Percentiles rank a stretch among this genome's conserved stretches.
Conservation (phyloP, 352 stramenopile species). For the Achlya hypogyna region DNA sequence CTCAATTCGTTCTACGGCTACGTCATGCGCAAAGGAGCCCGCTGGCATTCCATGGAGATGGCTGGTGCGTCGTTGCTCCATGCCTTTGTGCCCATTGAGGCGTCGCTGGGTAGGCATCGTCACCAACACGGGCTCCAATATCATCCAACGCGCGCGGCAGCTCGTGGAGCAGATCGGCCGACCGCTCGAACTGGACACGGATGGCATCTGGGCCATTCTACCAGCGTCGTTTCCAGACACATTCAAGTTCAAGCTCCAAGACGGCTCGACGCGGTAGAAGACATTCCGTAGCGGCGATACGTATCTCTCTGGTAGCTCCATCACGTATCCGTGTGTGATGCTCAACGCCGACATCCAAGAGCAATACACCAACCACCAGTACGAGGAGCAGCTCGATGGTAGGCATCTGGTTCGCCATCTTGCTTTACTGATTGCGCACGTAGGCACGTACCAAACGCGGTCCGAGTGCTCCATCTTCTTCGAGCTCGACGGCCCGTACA, state of each 20-base stretch:
- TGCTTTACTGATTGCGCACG: slow-evolving; percentile 6
- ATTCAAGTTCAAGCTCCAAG: slow-evolving; percentile 85
- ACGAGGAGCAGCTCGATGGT: slow-evolving; percentile 34
- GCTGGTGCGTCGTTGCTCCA: slow-evolving; percentile 44
- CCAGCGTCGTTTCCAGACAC: slow-evolving; percentile 97
- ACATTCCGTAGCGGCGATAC: background rate
- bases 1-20: slow-evolving; percentile 99
- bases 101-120: slow-evolving; percentile 78
- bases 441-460: slow-evolving; percentile 85
- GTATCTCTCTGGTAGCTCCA: slow-evolving; percentile 34
- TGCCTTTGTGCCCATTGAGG: background rate
- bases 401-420: background rate
- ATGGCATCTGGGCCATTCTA: slow-evolving; percentile 99
- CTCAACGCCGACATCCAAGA: slow-evolving; percentile 97
- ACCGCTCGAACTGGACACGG: slow-evolving; percentile 97
- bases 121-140: slow-evolving; percentile 96
- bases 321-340: slow-evolving; percentile 99
- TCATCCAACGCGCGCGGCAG: slow-evolving; percentile 95
- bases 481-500: slow-evolving; percentile 98
- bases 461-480: slow-evolving; percentile 99
- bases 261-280: slow-evolving; percentile 6
- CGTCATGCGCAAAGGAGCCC: slow-evolving; percentile 98
- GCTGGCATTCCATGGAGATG: slow-evolving; percentile 99
- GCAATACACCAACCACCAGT: slow-evolving; percentile 98
- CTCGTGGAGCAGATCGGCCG: slow-evolving; percentile 93